A percentile compares a stretch with the other conserved stretches of the same genome.
These are phyloP conservation scores for Naegleria gruberi DNA, from an alignment of 208 protist genomes.

Conservation along the genomic window DNA sequence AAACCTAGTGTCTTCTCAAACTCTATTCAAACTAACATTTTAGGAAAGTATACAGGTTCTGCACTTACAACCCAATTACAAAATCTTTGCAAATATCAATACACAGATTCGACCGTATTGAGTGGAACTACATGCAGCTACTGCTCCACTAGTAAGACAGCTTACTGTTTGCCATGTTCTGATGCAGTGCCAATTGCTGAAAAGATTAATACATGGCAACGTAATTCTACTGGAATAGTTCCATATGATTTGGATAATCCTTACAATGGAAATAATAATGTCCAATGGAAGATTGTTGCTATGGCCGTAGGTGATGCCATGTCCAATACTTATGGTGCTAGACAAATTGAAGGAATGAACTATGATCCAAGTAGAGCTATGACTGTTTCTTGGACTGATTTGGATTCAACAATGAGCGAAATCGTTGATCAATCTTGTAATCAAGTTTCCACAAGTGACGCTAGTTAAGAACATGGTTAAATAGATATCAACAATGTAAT, in stretches of 20 bases:
- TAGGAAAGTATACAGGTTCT: neutral
- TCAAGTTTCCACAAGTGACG: no score
- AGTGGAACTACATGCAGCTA: neutral
- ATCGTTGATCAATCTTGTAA: neutral
- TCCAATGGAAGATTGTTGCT: neutral
- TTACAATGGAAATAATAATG: neutral
- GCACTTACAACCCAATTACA: neutral
- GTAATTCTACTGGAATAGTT: neutral
- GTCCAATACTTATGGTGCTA: neutral
- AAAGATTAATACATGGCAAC: neutral
- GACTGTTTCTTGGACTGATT: neutral
- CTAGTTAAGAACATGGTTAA: no score
- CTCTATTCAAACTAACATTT: neutral
- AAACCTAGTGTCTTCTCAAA: neutral
- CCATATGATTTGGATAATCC: neutral
- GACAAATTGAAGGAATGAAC: neutral
- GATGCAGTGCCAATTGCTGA: neutral
- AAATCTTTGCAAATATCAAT: neutral
- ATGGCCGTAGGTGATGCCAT: neutral
- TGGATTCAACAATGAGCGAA: neutral
- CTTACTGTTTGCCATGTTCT: neutral
- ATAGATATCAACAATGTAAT: no score
- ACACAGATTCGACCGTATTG: neutral
- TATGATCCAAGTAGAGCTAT: neutral
- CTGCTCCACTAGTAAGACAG: neutral